phyloP scores from a whole-genome alignment of 164 flowering plant genomes.

The Malania oleifera region DNA sequence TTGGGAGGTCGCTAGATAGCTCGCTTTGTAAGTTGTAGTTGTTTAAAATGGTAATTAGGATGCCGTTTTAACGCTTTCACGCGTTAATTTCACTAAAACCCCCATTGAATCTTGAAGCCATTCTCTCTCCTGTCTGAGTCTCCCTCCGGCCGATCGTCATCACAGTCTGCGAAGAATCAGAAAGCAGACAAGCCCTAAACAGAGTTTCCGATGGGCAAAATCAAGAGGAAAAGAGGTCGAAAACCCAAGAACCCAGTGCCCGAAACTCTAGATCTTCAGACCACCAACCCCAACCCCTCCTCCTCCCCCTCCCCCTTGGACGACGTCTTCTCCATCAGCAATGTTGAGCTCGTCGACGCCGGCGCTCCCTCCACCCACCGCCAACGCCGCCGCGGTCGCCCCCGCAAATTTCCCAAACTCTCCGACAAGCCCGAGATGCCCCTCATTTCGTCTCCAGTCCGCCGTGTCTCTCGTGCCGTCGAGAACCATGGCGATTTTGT shows the following conservation, averaged over 20 bases:
- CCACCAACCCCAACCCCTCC: conserved; percentile 20
- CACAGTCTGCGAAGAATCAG: no score
- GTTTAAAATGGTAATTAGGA: no score
- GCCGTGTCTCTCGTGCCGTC: conserved; percentile 10
- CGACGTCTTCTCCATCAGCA: conserved; percentile 18
- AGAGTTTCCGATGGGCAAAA: conserved; percentile 17
- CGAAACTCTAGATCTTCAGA: conserved; percentile 26
- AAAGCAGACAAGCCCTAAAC: background rate
- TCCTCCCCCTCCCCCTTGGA: conserved; percentile 18
- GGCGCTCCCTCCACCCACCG: conserved; percentile 11
- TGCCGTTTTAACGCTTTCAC: no score
- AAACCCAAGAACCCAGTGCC: conserved; percentile 31
- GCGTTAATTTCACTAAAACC: no score
- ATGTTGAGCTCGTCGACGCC: conserved; percentile 28
- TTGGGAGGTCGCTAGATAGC: no score
- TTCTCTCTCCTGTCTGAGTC: no score
- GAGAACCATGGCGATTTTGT: conserved; percentile 17
- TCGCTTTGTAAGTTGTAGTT: no score
- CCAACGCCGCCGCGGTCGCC: conserved; percentile 40
- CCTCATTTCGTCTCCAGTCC: background rate
- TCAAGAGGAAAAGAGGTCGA: conserved; percentile 42
- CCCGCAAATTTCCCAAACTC: conserved; percentile 26
- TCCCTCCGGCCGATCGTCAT: no score
- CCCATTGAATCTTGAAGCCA: no score
- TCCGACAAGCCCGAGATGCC: conserved; percentile 18